phyloP scores from a whole-genome alignment of 257 asterid genomes.

The Phtheirospermum japonicum region DNA sequence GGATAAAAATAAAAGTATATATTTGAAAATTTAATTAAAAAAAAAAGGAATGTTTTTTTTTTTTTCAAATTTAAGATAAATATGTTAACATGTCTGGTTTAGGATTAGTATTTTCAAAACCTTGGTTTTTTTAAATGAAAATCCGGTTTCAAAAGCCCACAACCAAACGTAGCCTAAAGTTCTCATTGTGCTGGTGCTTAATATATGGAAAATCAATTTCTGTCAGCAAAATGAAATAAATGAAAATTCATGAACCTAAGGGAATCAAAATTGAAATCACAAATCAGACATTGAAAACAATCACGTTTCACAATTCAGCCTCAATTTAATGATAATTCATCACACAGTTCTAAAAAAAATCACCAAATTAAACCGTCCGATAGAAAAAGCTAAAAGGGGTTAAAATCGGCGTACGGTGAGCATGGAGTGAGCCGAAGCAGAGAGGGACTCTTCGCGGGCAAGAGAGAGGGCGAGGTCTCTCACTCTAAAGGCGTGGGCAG shows the following conservation, averaged over 20 bases:
- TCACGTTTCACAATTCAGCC: neutral
- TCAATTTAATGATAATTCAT: neutral
- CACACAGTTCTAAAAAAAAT: neutral
- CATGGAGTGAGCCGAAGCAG: constrained; percentile 53
- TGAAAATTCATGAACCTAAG: neutral
- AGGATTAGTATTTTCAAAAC: too few relatives aligned
- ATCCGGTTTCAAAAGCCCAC: too few relatives aligned
- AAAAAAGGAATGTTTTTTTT: too few relatives aligned
- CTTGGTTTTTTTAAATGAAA: too few relatives aligned
- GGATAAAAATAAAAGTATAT: too few relatives aligned
- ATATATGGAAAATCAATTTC: neutral
- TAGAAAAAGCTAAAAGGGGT: neutral
- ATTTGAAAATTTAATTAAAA: too few relatives aligned
- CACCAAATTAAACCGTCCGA: neutral
- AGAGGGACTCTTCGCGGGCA: constrained; percentile 66
- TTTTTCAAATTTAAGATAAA: too few relatives aligned
- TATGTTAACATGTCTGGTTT: too few relatives aligned
- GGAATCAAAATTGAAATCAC: neutral
- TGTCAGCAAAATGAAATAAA: neutral
- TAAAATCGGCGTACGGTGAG: constrained; percentile 41
- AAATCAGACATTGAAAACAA: neutral
- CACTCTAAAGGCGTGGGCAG: constrained; percentile 90
- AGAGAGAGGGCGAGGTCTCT: constrained; percentile 89
- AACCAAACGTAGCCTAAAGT: too few relatives aligned
- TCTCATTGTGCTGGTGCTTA: too few relatives aligned